These are phyloP conservation scores for Onygenales sp. DNA, from an alignment of 2,329 filamentous ascomycete genomes.

Conservation along the genomic window DNA sequence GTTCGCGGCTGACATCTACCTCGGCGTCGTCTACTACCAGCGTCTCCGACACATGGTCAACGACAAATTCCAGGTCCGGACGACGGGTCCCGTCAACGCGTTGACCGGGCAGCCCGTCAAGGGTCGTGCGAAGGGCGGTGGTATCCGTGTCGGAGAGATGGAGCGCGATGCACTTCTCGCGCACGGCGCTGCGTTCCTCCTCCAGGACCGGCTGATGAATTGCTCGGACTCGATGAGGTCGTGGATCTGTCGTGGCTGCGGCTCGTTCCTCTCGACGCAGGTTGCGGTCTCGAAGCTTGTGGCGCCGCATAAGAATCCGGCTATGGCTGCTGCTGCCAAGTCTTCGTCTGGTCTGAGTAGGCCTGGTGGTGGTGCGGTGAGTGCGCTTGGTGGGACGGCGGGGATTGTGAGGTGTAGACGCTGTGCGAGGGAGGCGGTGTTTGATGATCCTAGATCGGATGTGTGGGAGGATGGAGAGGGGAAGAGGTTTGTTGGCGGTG, in stretches of 20 bases:
- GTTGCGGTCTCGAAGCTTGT: slow-evolving; percentile 28
- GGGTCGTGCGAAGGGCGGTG: slow-evolving; percentile 88
- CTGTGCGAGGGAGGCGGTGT: slow-evolving; percentile 58
- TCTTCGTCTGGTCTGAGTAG: slow-evolving; percentile 4
- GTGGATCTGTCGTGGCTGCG: slow-evolving; percentile 83
- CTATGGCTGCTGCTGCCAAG: slow-evolving; percentile 13
- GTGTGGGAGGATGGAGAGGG: slow-evolving; percentile 88
- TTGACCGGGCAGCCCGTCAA: slow-evolving; percentile 96
- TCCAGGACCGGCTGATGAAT: slow-evolving; percentile 93
- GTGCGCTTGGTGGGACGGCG: slow-evolving; percentile 50
- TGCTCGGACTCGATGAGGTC: slow-evolving; percentile 87
- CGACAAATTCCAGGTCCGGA: slow-evolving; percentile 97
- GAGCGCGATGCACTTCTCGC: slow-evolving; percentile 91
- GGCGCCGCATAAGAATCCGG: slow-evolving; percentile 12
- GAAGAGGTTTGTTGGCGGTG: slow-evolving; percentile 73
- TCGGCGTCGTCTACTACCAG: slow-evolving; percentile 97
- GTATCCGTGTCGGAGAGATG: slow-evolving; percentile 99
- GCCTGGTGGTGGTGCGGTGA: slow-evolving; percentile 43
- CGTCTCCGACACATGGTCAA: slow-evolving; percentile 98
- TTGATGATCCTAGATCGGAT: slow-evolving; percentile 58
- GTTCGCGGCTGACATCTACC: slow-evolving; percentile 88
- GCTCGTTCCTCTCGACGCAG: slow-evolving; percentile 82
- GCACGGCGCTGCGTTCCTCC: slow-evolving; percentile 86
- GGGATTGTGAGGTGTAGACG: slow-evolving; percentile 68
- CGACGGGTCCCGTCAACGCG: slow-evolving; percentile 82